Percentiles rank a stretch among this genome's conserved stretches.
Conservation (phyloP, 2,329 filamentous ascomycete species). For the Fusarium falciforme region DNA sequence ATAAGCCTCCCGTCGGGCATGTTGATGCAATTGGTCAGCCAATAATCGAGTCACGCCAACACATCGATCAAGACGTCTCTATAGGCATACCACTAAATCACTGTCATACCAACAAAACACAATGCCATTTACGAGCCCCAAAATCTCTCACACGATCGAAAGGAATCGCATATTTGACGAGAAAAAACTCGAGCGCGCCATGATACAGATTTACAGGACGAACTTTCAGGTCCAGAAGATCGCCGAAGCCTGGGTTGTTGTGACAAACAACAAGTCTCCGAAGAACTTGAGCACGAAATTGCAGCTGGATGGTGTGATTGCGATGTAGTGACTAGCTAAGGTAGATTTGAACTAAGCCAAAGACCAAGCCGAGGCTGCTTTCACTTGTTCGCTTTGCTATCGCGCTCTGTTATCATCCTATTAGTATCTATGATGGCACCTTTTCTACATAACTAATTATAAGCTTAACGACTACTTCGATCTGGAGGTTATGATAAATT, state of each 20-base stretch:
- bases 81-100: background rate
- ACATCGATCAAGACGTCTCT: background rate
- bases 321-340: background rate
- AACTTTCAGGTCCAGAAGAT: background rate
- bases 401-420: background rate
- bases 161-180: background rate
- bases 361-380: background rate
- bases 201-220: background rate
- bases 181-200: background rate
- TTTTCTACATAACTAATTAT: background rate
- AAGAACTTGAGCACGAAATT: background rate
- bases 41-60: background rate
- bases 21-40: background rate
- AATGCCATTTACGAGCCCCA: background rate
- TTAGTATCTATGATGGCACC: too few species aligned
- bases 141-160: background rate
- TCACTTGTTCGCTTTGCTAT: background rate
- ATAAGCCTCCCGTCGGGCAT: background rate
- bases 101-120: background rate
- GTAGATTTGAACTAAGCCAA: background rate
- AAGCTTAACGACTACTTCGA: background rate
- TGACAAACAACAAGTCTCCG: background rate
- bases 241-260: background rate
- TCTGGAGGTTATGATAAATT: conserved; percentile 44
- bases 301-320: background rate